Evolutionary conservation across 2,329 filamentous ascomycete genomes (phyloP).

Genomic region (Bipolaris sorokiniana): DNA sequence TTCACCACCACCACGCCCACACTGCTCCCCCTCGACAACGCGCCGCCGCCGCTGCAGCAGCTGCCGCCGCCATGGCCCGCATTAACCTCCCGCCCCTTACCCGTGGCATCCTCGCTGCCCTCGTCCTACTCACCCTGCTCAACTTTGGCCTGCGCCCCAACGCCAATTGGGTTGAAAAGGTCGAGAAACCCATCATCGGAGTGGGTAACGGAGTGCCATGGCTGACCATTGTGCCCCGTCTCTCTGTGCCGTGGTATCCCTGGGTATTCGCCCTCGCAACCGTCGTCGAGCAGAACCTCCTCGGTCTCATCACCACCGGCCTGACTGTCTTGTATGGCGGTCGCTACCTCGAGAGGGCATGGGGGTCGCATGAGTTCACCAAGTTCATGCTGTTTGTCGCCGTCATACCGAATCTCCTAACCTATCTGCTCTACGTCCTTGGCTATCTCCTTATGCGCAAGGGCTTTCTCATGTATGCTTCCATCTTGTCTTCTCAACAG

Average conservation of each 20-base stretch:
- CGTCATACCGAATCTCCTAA: conserved; percentile 79
- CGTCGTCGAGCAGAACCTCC: conserved; percentile 90
- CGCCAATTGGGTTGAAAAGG: conserved; percentile 55
- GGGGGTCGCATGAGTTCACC: conserved; percentile 88
- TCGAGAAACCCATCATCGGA: conserved; percentile 48
- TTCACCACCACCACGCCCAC: background rate
- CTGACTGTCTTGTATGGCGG: conserved; percentile 89
- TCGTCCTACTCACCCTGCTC: conserved; percentile 79
- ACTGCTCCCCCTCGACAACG: background rate
- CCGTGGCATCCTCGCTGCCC: conserved; percentile 75
- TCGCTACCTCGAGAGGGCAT: conserved; percentile 92
- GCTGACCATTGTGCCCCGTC: conserved; percentile 82
- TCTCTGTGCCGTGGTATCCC: conserved; percentile 78
- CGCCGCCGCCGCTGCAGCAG: conserved; percentile 6
- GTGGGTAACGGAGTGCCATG: conserved; percentile 77
- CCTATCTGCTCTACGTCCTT: conserved; percentile 74
- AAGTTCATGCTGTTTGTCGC: conserved; percentile 84
- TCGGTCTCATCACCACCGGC: conserved; percentile 78
- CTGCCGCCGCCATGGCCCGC: conserved; percentile 67
- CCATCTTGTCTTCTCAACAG: background rate
- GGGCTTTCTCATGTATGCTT: conserved; percentile 70
- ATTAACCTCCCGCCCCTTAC: conserved; percentile 94
- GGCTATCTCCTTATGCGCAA: conserved; percentile 73
- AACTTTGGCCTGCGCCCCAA: conserved; percentile 73
- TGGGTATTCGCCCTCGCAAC: conserved; percentile 91